Conservation (phyloP, 345 rosid species). For the Populus tremula region DNA sequence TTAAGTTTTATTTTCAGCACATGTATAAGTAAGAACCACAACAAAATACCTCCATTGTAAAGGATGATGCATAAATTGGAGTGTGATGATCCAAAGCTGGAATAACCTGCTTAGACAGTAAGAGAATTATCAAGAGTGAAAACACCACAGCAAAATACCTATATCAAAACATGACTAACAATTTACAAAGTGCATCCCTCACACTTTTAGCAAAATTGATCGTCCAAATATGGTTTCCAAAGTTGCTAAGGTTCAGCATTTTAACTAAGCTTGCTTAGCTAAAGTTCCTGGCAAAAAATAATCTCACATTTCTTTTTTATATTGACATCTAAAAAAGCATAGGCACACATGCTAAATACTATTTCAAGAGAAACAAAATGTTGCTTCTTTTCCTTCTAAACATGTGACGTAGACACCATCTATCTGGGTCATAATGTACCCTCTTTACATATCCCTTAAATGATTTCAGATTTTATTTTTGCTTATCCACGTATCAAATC, state of each 20-base stretch:
- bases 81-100: slow-evolving; percentile 83
- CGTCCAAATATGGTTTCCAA: background rate
- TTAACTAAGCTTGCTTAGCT: background rate
- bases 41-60: slow-evolving; percentile 87
- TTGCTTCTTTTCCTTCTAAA: background rate
- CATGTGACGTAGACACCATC: background rate
- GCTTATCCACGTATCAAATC: background rate
- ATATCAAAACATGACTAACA: background rate
- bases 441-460: background rate
- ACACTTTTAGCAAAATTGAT: background rate
- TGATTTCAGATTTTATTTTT: too few species aligned
- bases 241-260: background rate
- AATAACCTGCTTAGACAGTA: slow-evolving; percentile 65
- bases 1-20: background rate
- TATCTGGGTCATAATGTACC: background rate
- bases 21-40: background rate
- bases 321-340: background rate
- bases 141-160: background rate
- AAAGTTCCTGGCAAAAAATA: background rate
- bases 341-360: background rate
- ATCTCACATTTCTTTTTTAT: background rate
- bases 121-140: slow-evolving; percentile 6
- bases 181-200: background rate
- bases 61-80: slow-evolving; percentile 91
- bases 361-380: background rate